Evolutionary conservation across 2,329 filamentous ascomycete species (phyloP), one percentile per base, ranked within the genome.

Genomic region (Falciphora oryzae): DNA sequence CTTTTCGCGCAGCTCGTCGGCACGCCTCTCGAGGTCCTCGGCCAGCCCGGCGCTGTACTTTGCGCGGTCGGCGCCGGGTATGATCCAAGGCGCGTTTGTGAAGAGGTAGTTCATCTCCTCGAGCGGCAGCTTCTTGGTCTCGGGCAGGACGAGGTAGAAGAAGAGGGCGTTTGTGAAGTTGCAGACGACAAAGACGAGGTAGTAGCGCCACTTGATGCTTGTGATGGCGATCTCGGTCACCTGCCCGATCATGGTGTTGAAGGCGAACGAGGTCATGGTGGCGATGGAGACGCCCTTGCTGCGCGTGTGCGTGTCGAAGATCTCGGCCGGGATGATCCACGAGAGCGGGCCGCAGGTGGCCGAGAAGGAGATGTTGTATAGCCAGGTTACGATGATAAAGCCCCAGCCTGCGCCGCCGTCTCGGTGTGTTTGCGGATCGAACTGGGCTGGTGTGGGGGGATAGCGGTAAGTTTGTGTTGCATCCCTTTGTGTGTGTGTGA

Each of bases 311-410:
- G 88, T 93, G 75, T 93, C 90, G 76, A 93, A 93, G 57, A 92
- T 89, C 72, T 92, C 89, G 62, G 89, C 87, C 0, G 85, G 85
- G 66, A 88, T 86, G 68, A 84, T 83, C 82, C 61, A 65, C 14
- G 64, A 63, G 27, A 92, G 76, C 0, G 90, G 89, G 28, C 90
- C 90, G 66, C 88, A 90, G 2, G 88, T 89, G 44, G 83, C 82
- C 4, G 83, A 88, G 80, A 92, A 93, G 57, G 82, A 88, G 78
- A 92, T 89, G 76, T 93, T 93, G 81, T 91, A 93, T 1, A 91
- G 73, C 90, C 90, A 93, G 1, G 90, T 93, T 31, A 87, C 83
- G 65, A 85, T 80, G 67, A 93, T 93, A 75, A 93, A 94, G 1
- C 85, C 89, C 88, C 89, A 91, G 8, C 82, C 81, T 1, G 88